Evolutionary conservation across 495 filamentous ascomycete species (phyloP), one percentile per base, ranked within the genome.

Genomic region (Rostrohypoxylon terebratum): DNA sequence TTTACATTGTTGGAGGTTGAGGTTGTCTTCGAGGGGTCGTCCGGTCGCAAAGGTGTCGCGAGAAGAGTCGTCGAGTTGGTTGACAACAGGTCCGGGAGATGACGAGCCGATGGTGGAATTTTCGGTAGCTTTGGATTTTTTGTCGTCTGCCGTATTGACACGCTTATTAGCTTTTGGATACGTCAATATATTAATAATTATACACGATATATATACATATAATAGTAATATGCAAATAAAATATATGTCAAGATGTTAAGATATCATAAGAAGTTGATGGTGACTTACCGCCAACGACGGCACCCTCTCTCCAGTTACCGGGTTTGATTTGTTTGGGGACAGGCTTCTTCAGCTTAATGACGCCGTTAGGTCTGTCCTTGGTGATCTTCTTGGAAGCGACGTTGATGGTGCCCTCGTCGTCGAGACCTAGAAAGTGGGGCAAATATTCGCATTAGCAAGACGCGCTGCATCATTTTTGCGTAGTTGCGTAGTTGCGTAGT

Each of bases 1-100:
- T 75, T 92, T 94, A 84, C 93, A 96, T 31, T 91, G 85, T n/a
- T 90, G 84, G 7, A 89, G 83, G 36, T 93, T 90, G 5, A 89
- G 85, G 14, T 81, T 68, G 68, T 93, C 91, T 55, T 93, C 89
- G 53, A 91, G 87, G 0, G 93, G 93, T 42, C 90, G 87, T 50
- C 91, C 90, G 42, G 88, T 93, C 10, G 90, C 81, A 78, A 97
- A 96, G 0, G 89, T 90, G 14, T 90, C 85, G 63, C 90, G 86
- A 14, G 89, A 85, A 63, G 84, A 87, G 45, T 90, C 87, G 70
- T 94, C 90, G 44, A 95, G 84, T 44, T 89, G 89, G 67, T 93
- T 96, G 14, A 96, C 86, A 11, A 93, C 77, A 5, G 88, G 83
- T 18, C 81, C 80, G 16, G 84, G 83, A 1, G 85, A 83, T n/a